A percentile compares a stretch with the other conserved stretches of the same genome.
These are phyloP conservation scores for Ustulina deusta DNA, from an alignment of 2,329 filamentous ascomycete genomes.

Conservation along the genomic window DNA sequence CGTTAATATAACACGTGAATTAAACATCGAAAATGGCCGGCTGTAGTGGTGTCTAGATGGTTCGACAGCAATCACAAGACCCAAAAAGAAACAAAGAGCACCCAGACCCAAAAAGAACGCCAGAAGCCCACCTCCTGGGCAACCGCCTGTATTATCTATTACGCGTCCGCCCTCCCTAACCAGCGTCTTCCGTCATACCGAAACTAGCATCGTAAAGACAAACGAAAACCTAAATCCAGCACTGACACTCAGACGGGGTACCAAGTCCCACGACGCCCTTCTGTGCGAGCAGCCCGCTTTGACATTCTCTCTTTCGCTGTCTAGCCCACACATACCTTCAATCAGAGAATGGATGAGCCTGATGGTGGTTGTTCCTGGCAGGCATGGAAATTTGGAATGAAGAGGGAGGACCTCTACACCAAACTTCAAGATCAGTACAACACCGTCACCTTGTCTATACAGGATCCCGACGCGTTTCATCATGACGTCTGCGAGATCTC, in stretches of 20 bases:
- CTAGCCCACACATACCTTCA: slow-evolving; percentile 29
- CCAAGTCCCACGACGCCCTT: slow-evolving; percentile 31
- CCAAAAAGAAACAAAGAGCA: slow-evolving; percentile 41
- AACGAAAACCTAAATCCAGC: slow-evolving; percentile 3
- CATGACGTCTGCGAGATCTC: slow-evolving; percentile 72
- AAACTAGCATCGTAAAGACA: slow-evolving; percentile 32
- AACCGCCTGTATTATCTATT: slow-evolving; percentile 27
- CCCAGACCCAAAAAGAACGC: slow-evolving; percentile 36
- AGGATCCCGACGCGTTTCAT: slow-evolving; percentile 71
- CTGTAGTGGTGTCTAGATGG: slow-evolving; percentile 26
- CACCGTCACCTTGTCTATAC: slow-evolving; percentile 66
- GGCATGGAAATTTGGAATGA: slow-evolving; percentile 73
- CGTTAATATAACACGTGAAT: slow-evolving; percentile 19
- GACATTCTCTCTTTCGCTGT: slow-evolving; percentile 8
- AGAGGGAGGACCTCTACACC: slow-evolving; percentile 68
- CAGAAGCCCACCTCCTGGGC: slow-evolving; percentile 13
- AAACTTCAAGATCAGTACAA: slow-evolving; percentile 71
- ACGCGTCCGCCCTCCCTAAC: slow-evolving; percentile 25
- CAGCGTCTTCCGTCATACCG: slow-evolving; percentile 28
- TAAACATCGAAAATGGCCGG: slow-evolving; percentile 33
- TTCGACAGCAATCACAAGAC: slow-evolving; percentile 40
- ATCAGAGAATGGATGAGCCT: slow-evolving; percentile 65
- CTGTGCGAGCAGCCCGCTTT: slow-evolving; percentile 21
- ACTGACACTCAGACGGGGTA: slow-evolving; percentile 19
- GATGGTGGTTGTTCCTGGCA: slow-evolving; percentile 63